Conservation (phyloP, 73 alveolate genomes). For the Stentor roeselii region DNA sequence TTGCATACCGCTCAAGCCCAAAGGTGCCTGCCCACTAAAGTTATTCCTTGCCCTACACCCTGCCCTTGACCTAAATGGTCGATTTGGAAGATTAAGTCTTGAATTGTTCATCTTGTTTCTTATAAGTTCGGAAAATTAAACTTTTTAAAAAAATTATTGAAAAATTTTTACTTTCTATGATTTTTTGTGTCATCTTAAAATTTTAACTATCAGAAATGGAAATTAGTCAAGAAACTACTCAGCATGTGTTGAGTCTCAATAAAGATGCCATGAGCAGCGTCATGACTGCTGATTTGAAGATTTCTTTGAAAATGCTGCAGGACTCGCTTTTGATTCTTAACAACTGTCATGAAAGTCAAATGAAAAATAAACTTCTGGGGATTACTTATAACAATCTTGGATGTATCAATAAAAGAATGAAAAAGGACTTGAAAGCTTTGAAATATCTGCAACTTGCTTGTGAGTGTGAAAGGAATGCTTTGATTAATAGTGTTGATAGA, state of each 20-base stretch:
- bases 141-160: too few relatives aligned
- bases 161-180: too few relatives aligned
- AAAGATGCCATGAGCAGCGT: neutral
- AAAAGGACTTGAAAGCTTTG: constrained; percentile 46
- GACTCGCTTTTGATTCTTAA: neutral
- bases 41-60: too few relatives aligned
- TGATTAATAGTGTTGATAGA: constrained; percentile 28
- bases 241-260: neutral
- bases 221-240: neutral
- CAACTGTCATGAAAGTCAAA: neutral
- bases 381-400: constrained; percentile 51
- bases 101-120: too few relatives aligned
- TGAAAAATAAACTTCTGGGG: neutral
- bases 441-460: constrained; percentile 35
- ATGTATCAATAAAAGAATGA: constrained; percentile 49
- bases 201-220: too few relatives aligned
- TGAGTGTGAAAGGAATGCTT: constrained; percentile 34
- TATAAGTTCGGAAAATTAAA: too few relatives aligned
- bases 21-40: too few relatives aligned
- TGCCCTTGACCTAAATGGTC: too few relatives aligned
- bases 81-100: too few relatives aligned
- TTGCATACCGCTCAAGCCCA: too few relatives aligned
- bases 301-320: neutral
- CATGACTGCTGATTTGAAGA: neutral
- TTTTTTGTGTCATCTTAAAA: too few relatives aligned